Evolutionary conservation across 129 eudicot species (phyloP).

Genomic region (Rutidosis leptorrhynchoides): DNA sequence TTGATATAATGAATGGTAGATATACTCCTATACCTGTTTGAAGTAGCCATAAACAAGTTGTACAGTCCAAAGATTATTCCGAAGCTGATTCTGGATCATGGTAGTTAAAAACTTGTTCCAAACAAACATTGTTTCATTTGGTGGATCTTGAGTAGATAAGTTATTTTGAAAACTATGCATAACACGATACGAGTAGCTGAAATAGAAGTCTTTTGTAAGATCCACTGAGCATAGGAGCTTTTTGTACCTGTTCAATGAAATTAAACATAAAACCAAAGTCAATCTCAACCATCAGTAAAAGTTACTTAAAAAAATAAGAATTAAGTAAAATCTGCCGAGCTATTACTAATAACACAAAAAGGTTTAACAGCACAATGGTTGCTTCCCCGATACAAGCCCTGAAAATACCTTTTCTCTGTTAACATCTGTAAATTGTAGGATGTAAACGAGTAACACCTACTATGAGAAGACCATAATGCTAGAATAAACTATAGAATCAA

Average conservation of each 20-base stretch:
- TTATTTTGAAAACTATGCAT: conserved; percentile 91
- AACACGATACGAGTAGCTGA: conserved; percentile 88
- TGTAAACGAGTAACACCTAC: conserved; percentile 4
- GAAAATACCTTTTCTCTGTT: conserved; percentile 60
- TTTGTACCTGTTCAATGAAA: conserved; percentile 68
- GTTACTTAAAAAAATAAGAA: not conserved
- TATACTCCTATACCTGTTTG: conserved; percentile 55
- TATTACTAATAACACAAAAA: conserved; percentile 19
- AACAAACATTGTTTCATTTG: conserved; percentile 89
- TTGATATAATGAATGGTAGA: not conserved
- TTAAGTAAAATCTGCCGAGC: not conserved
- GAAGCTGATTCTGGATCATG: conserved; percentile 65
- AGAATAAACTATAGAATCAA: conserved; percentile 24
- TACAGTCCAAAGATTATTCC: conserved; percentile 84
- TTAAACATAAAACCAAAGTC: conserved; percentile 36
- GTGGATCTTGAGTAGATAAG: conserved; percentile 46
- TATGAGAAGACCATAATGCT: conserved; percentile 32
- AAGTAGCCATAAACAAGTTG: conserved; percentile 87
- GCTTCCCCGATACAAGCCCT: conserved; percentile 31
- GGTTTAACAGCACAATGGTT: conserved; percentile 11
- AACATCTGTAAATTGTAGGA: conserved; percentile 25
- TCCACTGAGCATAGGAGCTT: conserved; percentile 91
- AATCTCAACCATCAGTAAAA: conserved; percentile 27
- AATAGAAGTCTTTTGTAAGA: conserved; percentile 93
- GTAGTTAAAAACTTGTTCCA: conserved; percentile 90